These are phyloP conservation scores for Mycena polygramma DNA, from an alignment of 768 basidiomycete genomes.

Conservation along the genomic window DNA sequence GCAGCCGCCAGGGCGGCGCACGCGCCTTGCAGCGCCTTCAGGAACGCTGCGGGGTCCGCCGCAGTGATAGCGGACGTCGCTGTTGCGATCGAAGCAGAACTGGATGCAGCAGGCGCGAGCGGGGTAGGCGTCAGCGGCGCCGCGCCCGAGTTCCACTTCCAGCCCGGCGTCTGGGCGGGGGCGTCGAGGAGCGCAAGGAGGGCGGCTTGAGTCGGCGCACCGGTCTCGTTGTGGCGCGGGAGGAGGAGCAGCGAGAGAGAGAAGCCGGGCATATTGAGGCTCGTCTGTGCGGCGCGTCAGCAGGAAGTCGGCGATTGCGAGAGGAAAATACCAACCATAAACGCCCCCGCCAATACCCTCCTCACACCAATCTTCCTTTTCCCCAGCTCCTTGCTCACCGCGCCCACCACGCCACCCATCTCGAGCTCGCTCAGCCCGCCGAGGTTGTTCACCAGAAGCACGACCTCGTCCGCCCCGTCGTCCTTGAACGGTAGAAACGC, in stretches of 20 bases:
- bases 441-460: constrained; percentile 89
- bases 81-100: constrained; percentile 11
- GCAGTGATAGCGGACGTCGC: constrained; percentile 39
- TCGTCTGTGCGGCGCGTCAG: constrained; percentile 71
- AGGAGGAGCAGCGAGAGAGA: constrained; percentile 87
- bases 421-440: constrained; percentile 90
- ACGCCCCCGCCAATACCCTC: too few species aligned
- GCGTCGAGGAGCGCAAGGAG: constrained; percentile 81
- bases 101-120: constrained; percentile 31
- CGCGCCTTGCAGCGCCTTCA: constrained; percentile 67
- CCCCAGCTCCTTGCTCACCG: too few species aligned
- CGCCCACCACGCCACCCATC: constrained; percentile 51
- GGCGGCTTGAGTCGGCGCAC: constrained; percentile 48
- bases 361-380: too few species aligned
- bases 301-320: too few species aligned
- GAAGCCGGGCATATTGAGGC: constrained; percentile 94
- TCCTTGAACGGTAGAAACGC: constrained; percentile 77
- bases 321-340: too few species aligned
- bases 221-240: constrained; percentile 49
- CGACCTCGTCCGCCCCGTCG: constrained; percentile 69
- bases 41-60: constrained; percentile 64
- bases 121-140: constrained; percentile 50
- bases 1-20: constrained; percentile 77
- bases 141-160: constrained; percentile 79
- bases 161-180: constrained; percentile 78